phyloP scores from a whole-genome alignment of 2,329 filamentous ascomycete genomes.

The Graphiopsis chlorocephala region DNA sequence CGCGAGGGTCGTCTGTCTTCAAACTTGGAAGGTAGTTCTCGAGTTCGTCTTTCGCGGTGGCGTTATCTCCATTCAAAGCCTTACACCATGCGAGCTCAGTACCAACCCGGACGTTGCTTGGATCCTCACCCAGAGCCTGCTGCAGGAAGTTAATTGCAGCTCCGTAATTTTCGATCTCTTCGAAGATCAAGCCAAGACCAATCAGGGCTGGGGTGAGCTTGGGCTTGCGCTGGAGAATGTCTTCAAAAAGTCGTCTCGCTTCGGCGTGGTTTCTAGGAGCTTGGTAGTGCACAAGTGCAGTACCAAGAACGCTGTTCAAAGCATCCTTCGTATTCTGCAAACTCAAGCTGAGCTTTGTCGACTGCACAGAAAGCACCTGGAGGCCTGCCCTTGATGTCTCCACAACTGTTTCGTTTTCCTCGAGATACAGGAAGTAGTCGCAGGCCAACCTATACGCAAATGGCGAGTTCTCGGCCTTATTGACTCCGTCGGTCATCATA shows the following conservation, averaged over 20 bases:
- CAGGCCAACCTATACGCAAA: constrained; percentile 80
- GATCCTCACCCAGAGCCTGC: constrained; percentile 71
- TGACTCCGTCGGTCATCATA: constrained; percentile 65
- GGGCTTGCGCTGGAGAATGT: constrained; percentile 71
- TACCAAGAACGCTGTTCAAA: constrained; percentile 74
- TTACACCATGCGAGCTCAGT: constrained; percentile 92
- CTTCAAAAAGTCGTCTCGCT: constrained; percentile 81
- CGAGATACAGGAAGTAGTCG: constrained; percentile 78
- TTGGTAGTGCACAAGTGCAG: constrained; percentile 86
- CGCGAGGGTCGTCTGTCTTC: constrained; percentile 57
- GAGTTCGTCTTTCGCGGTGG: constrained; percentile 65
- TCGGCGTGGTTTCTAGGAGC: constrained; percentile 86
- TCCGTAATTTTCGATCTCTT: constrained; percentile 86
- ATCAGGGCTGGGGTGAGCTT: constrained; percentile 79
- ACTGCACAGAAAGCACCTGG: constrained; percentile 58
- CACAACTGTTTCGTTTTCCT: constrained; percentile 79
- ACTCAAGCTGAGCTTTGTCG: constrained; percentile 63
- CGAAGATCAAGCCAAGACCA: constrained; percentile 84
- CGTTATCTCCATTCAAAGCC: constrained; percentile 74
- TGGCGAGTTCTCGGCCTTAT: constrained; percentile 60
- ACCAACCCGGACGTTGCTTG: constrained; percentile 71
- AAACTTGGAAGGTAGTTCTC: constrained; percentile 67
- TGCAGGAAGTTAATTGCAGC: constrained; percentile 78
- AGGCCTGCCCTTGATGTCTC: constrained; percentile 76
- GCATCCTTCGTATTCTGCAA: constrained; percentile 71